Conservation (phyloP, 495 filamentous ascomycete genomes). For the Xylaria cubensis region DNA sequence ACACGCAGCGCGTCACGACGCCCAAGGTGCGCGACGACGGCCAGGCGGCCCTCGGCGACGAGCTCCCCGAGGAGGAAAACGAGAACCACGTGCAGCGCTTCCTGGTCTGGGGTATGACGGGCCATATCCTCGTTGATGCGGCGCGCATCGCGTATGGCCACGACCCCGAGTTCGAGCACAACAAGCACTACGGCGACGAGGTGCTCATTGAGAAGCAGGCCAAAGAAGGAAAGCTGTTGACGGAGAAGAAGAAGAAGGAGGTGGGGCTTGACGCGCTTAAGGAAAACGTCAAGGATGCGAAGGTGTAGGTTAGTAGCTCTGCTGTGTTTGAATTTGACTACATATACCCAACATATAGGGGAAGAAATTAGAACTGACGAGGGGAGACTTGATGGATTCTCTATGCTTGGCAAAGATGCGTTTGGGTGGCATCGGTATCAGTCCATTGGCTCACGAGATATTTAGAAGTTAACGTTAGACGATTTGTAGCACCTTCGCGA, state of each 20-base stretch:
- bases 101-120: slow-evolving; percentile 92
- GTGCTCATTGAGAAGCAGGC: slow-evolving; percentile 66
- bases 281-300: slow-evolving; percentile 64
- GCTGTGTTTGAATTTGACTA: background rate
- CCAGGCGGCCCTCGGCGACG: slow-evolving; percentile 40
- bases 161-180: slow-evolving; percentile 85
- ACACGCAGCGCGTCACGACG: slow-evolving; percentile 64
- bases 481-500: background rate
- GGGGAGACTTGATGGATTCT: background rate
- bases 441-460: background rate
- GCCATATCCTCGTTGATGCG: slow-evolving; percentile 83
- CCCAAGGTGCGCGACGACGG: slow-evolving; percentile 49
- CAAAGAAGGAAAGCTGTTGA: slow-evolving; percentile 64
- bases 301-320: slow-evolving; percentile 47
- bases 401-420: background rate
- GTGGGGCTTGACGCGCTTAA: slow-evolving; percentile 61
- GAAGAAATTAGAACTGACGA: background rate
- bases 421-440: background rate
- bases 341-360: background rate
- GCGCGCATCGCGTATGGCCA: slow-evolving; percentile 81
- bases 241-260: slow-evolving; percentile 57
- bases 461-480: background rate
- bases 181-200: slow-evolving; percentile 82
- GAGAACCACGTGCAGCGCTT: slow-evolving; percentile 63
- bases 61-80: slow-evolving; percentile 36